phyloP scores from a whole-genome alignment of 768 basidiomycete genomes.

The Candolleomyces eurysporus region DNA sequence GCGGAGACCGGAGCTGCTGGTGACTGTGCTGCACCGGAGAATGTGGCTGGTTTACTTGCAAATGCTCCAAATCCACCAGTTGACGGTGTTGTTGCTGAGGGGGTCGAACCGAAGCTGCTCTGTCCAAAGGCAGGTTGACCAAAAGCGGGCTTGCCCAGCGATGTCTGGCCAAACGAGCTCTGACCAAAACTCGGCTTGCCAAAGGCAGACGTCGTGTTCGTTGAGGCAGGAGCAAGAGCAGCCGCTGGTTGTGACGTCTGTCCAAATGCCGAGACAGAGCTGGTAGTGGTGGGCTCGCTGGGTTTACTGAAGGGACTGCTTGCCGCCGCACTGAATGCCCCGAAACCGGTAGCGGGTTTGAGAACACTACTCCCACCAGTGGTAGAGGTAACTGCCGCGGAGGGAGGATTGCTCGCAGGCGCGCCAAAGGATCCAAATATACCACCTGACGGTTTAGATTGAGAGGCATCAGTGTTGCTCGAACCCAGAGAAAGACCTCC shows the following conservation, averaged over 20 bases:
- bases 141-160: slow-evolving; percentile 32
- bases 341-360: slow-evolving; percentile 36
- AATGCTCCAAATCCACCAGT: slow-evolving; percentile 14
- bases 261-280: slow-evolving; percentile 15
- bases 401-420: slow-evolving; percentile 20
- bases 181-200: slow-evolving; percentile 36
- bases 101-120: slow-evolving; percentile 22
- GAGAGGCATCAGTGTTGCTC: slow-evolving; percentile 20
- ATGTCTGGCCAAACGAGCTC: slow-evolving; percentile 30
- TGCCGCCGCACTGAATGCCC: slow-evolving; percentile 16
- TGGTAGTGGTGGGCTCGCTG: slow-evolving; percentile 8
- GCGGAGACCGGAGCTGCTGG: background rate
- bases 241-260: background rate
- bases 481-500: slow-evolving; percentile 35
- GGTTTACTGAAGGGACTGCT: slow-evolving; percentile 20
- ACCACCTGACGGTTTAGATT: slow-evolving; percentile 27
- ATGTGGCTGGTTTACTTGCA: slow-evolving; percentile 4
- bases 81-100: slow-evolving; percentile 8
- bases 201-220: slow-evolving; percentile 24
- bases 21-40: background rate
- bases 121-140: slow-evolving; percentile 35
- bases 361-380: slow-evolving; percentile 27
- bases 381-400: slow-evolving; percentile 1
- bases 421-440: slow-evolving; percentile 37
- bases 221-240: background rate